Conservation (phyloP, 2,329 filamentous ascomycete species). For the Sporothrix pseudoabietina region DNA sequence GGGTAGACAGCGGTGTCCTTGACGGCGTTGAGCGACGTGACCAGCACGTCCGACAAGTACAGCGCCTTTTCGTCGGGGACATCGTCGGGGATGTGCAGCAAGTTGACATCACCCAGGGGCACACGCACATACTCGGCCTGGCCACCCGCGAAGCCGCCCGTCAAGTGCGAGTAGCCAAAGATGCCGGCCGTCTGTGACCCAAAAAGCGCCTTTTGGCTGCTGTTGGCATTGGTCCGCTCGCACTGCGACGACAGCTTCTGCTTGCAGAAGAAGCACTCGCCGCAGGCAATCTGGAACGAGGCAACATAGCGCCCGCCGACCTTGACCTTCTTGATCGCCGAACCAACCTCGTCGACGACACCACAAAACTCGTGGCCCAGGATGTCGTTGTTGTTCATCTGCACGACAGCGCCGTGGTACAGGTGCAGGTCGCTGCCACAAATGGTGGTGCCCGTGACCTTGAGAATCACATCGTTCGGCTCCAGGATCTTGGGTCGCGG, state of each 20-base stretch:
- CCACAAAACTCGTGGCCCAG: constrained; percentile 66
- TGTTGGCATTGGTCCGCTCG: constrained; percentile 76
- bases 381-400: constrained; percentile 66
- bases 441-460: constrained; percentile 66
- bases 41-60: constrained; percentile 78
- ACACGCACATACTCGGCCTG: constrained; percentile 87
- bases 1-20: constrained; percentile 81
- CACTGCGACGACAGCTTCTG: constrained; percentile 79
- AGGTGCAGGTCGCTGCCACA: constrained; percentile 63
- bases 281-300: constrained; percentile 80
- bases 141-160: constrained; percentile 82
- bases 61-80: constrained; percentile 83
- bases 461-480: constrained; percentile 75
- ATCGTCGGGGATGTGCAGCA: constrained; percentile 74
- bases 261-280: constrained; percentile 74
- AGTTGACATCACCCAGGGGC: constrained; percentile 76
- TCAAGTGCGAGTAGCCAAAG: constrained; percentile 76
- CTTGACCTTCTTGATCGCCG: constrained; percentile 55
- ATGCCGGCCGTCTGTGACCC: constrained; percentile 74
- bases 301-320: constrained; percentile 74
- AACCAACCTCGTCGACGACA: constrained; percentile 58
- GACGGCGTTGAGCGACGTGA: constrained; percentile 78
- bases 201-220: constrained; percentile 72
- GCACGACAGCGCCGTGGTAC: constrained; percentile 57
- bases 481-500: constrained; percentile 74